These are phyloP conservation scores for Ustilago tritici DNA, from an alignment of 1,284 basidiomycete species.

Conservation along the genomic window DNA sequence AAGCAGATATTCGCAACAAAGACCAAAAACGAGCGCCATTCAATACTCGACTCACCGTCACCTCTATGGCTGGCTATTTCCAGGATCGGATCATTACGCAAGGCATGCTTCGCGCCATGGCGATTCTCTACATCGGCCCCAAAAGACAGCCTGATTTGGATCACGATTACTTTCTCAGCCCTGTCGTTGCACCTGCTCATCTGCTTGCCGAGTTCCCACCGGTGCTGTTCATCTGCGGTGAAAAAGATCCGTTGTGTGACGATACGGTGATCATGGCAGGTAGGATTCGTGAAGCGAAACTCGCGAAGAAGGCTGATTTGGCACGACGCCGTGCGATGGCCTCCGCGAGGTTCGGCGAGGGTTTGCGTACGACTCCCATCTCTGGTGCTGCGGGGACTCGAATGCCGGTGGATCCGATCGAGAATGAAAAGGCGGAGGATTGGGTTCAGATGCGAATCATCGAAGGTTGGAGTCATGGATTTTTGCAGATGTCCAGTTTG, in stretches of 20 bases:
- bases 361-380: conserved; percentile 72
- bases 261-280: conserved; percentile 86
- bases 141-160: conserved; percentile 90
- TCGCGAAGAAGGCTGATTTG: conserved; percentile 76
- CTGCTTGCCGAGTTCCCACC: conserved; percentile 93
- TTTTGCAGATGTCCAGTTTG: conserved; percentile 83
- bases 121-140: conserved; percentile 94
- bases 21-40: conserved; percentile 70
- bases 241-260: conserved; percentile 91
- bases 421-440: conserved; percentile 84
- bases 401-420: conserved; percentile 72
- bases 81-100: conserved; percentile 64
- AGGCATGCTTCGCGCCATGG: conserved; percentile 89
- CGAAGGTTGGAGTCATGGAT: conserved; percentile 68
- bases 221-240: conserved; percentile 77
- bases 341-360: conserved; percentile 70
- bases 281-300: conserved; percentile 86
- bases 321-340: conserved; percentile 65
- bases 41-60: conserved; percentile 92
- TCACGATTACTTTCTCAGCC: conserved; percentile 93
- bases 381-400: conserved; percentile 49
- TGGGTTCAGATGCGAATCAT: conserved; percentile 86
- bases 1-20: conserved; percentile 43
- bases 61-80: conserved; percentile 81
- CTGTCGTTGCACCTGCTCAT: conserved; percentile 85